These are phyloP conservation scores for Physcomitrium patens DNA, from an alignment of 225 moss, liverwort and hornwort species.

Conservation along the genomic window DNA sequence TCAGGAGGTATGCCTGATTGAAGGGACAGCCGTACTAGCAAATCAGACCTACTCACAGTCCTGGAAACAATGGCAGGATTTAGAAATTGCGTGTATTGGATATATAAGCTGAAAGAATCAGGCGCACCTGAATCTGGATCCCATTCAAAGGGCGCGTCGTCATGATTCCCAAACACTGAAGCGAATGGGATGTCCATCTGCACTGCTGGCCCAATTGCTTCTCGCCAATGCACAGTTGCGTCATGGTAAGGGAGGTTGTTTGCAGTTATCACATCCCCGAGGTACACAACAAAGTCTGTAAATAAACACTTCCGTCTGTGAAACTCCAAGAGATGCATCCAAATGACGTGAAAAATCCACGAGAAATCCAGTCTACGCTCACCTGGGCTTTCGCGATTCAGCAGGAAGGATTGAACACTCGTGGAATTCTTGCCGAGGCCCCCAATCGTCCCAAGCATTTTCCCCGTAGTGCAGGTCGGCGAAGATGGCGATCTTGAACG, in stretches of 20 bases:
- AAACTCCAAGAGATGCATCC: not conserved
- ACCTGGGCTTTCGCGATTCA: conserved; percentile 78
- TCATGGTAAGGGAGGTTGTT: conserved; percentile 75
- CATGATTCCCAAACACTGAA: conserved; percentile 81
- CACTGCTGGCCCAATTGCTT: conserved; percentile 63
- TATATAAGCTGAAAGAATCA: not conserved
- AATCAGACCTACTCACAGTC: not conserved
- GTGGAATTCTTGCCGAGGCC: conserved; percentile 77
- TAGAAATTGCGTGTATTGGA: not conserved
- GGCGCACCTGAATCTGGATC: conserved; percentile 57
- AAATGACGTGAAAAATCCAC: too few relatives aligned
- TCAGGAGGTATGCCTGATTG: conserved; percentile 36
- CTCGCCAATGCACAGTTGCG: conserved; percentile 68
- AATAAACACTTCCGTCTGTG: not conserved
- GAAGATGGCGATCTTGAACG: conserved; percentile 80
- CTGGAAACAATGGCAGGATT: not conserved
- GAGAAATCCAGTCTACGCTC: not conserved
- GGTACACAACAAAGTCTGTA: conserved; percentile 79
- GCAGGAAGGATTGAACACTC: conserved; percentile 62
- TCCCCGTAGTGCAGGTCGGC: conserved; percentile 90
- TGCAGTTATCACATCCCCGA: conserved; percentile 82
- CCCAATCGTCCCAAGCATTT: conserved; percentile 81
- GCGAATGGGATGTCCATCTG: conserved; percentile 70
- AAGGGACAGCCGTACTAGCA: not conserved
- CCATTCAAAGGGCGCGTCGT: conserved; percentile 70